Conservation (phyloP, 176 grass and related monocot species). For the Raddia distichophylla region DNA sequence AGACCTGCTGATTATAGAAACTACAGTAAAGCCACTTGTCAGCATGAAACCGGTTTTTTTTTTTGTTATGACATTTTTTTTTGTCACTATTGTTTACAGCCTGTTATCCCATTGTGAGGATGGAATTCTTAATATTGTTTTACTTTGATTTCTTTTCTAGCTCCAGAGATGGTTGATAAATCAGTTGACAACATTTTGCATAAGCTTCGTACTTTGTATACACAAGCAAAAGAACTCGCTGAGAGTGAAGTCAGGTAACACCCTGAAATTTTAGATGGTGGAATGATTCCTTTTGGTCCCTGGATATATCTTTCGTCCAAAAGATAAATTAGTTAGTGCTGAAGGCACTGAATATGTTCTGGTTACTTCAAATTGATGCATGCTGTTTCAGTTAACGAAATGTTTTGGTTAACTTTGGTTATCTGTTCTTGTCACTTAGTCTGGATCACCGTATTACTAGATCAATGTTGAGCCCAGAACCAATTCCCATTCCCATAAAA, state of each 20-base stretch:
- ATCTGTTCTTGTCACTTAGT: conserved; percentile 5
- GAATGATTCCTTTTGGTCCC: background rate
- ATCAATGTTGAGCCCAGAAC: conserved; percentile 11
- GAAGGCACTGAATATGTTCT: conserved; percentile 13
- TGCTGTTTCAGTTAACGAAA: background rate
- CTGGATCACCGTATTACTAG: background rate
- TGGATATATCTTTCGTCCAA: conserved; percentile 17
- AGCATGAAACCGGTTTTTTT: background rate
- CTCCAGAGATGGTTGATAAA: conserved; percentile 80
- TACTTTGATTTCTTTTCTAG: conserved; percentile 60
- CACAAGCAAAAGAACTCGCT: conserved; percentile 71
- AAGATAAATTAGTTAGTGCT: background rate
- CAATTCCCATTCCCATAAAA: conserved; percentile 27
- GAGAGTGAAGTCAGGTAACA: conserved; percentile 86
- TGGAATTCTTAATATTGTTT: conserved; percentile 40
- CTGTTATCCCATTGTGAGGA: conserved; percentile 24
- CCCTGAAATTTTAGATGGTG: background rate
- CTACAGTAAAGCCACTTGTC: too few species aligned
- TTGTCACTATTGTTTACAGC: background rate
- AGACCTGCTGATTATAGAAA: background rate
- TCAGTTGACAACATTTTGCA: conserved; percentile 51
- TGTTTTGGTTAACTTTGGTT: conserved; percentile 19
- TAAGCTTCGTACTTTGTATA: conserved; percentile 73
- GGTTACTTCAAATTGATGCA: conserved; percentile 5
- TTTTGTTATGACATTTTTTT: conserved; percentile 10